Conservation (phyloP, 2,329 filamentous ascomycete genomes). For the Pseudogymnoascus sp. region DNA sequence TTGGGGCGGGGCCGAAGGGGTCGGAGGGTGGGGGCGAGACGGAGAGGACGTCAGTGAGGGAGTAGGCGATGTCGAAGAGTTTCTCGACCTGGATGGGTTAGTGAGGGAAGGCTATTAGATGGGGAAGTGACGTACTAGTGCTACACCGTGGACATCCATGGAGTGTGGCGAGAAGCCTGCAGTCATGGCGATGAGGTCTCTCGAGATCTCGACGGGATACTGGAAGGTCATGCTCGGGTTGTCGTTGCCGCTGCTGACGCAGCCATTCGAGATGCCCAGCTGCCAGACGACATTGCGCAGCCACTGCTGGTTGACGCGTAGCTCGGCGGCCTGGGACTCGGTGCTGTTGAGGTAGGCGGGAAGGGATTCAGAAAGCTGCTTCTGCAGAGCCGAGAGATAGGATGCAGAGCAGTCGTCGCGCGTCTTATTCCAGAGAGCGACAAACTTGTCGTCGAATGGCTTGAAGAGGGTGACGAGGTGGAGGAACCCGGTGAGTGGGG, state of each 20-base stretch:
- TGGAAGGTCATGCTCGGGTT: slow-evolving; percentile 52
- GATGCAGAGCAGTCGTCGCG: slow-evolving; percentile 46
- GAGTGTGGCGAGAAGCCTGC: slow-evolving; percentile 62
- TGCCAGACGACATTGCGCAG: slow-evolving; percentile 57
- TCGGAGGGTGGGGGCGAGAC: slow-evolving; percentile 51
- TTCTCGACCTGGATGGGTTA: slow-evolving; percentile 55
- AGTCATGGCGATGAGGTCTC: slow-evolving; percentile 56
- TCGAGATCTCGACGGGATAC: slow-evolving; percentile 54
- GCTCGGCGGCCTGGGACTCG: slow-evolving; percentile 46
- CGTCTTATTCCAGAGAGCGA: slow-evolving; percentile 59
- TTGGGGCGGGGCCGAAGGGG: slow-evolving; percentile 58
- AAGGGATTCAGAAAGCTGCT: slow-evolving; percentile 50
- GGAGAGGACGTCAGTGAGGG: slow-evolving; percentile 64
- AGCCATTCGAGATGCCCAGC: slow-evolving; percentile 47
- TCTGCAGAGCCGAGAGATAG: slow-evolving; percentile 51
- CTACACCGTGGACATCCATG: slow-evolving; percentile 67
- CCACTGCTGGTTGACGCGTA: slow-evolving; percentile 55
- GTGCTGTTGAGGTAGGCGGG: slow-evolving; percentile 42
- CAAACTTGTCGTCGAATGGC: slow-evolving; percentile 57
- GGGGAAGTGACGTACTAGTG: slow-evolving; percentile 47
- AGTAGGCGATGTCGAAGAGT: slow-evolving; percentile 66
- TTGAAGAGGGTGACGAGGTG: slow-evolving; percentile 55
- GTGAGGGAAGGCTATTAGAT: neutral
- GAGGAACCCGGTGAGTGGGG: slow-evolving; percentile 48
- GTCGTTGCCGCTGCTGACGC: slow-evolving; percentile 37